Base-by-base conservation (phyloP, 768 basidiomycete species). In the Xerocomus brunneocitrinus region DNA sequence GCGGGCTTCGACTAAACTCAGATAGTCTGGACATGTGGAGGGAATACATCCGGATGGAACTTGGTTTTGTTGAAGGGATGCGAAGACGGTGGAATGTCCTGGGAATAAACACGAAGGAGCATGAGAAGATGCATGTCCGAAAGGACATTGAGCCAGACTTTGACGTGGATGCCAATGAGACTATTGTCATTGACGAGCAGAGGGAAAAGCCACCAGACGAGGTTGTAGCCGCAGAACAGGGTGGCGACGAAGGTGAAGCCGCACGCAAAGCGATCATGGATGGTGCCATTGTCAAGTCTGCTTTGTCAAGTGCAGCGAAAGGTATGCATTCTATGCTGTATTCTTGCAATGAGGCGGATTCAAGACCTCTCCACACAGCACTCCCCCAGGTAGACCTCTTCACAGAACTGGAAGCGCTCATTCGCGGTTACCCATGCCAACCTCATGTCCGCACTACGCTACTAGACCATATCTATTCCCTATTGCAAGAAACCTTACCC, bases 1-100 rank as follows among this genome's bases (percentile, higher is more conserved):
- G 94, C 6, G 94, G 94, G 12, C 76, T 95, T 43, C 80, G 94
- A 34, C 68, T 95, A 46, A 87, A 92, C 59, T 73, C 76, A 12
- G 81, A 85, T 49, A 89, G 82, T 57, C 68, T 79, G 31, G 83
- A 85, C 52, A 74, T 98, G 69, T 98, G 94, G 94, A 76, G 76
- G 22, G 93, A 95, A 69, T 95, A 94, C 65, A 83, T 92, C 58
- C 84, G 84, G 65, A 91, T 97, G 82, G 94, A 98, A 67, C 71
- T 95, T 5, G 84, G 84, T 3, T 95, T 91, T 68, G 74, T 91
- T 8, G 92, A 95, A 72, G 81, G 80, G 13, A 71, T 95, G 45
- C 75, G 89, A 36, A 73, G 89, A 58, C 76, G 93, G 48, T 93
- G 91, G 91, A 82, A 76, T 42, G 74, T 90, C 8, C 74, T 95